Base-by-base conservation (phyloP, 2,329 filamentous ascomycete species). In the Alternaria burnsii region DNA sequence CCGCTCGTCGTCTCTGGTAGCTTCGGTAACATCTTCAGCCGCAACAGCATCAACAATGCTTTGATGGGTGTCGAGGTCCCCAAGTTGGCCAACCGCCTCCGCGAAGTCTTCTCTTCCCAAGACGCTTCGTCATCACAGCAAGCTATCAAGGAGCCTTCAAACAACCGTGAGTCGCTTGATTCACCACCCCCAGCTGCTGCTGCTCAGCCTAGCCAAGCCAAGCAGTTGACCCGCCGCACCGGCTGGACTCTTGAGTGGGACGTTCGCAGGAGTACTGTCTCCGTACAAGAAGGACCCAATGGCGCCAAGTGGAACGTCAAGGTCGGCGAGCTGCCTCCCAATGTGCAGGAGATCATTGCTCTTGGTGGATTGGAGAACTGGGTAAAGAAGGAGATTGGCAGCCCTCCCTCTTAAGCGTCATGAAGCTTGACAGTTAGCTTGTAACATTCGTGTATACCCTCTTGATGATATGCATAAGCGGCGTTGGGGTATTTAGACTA, bases 211-310 rank as follows among this genome's bases (percentile, higher is more conserved):
- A 78, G 80, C 53, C 78, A 82, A 14, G 79, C 83, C 32, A 90
- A 89, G 78, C 73, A 83, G 42, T 78, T 88, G 16, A 94, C 92
- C 0, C 83, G 89, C 28, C 84, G 92, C 30, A 97, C 92, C 0
- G 92, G 92, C 14, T 97, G 93, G 93, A 93, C 83, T 51, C 83
- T 97, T 28, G 83, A 86, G 4, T 97, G 93, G 93, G 92, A 97
- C 76, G 87, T 97, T 11, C 81, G 85, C 59, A 83, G 89, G 59
- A 92, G 88, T 76, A 87, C 85, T 70, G 89, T 97, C 6, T 84
- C 85, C 1, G 85, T 97, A 1, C 86, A 86, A 20, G 91, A 97
- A 80, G 89, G 89, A 1, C 80, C 87, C 55, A 83, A 84, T 46
- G 91, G 91, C 1, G 75, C 83, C 57, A 86, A 80, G 38, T 97